Evolutionary conservation across 2,329 filamentous ascomycete genomes (phyloP), one percentile per base, ranked within the genome.

Genomic region (Periconia sp.): DNA sequence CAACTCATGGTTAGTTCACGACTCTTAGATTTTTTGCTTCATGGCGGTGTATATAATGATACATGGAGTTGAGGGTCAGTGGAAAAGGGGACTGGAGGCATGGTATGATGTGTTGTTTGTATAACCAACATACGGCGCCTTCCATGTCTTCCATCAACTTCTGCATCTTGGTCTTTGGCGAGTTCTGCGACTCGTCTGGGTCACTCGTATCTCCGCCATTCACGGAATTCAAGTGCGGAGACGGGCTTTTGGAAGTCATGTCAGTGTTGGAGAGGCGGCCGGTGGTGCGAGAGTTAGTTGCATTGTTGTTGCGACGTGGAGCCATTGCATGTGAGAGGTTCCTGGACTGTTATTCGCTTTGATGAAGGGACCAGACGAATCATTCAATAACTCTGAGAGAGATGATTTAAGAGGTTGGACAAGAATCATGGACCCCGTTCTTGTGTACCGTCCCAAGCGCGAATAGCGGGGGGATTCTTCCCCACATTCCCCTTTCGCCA

Each of bases 71-170:
- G 18, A 47, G 45, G 33, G 33, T 6, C 33, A 37, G 33, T 18
- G 37, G 33, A 37, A 37, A 14, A 14, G 31, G 15, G 33, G 15
- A 37, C n/a, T n/a, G n/a, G n/a, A 37, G 33, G 33, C 15, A 37
- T 37, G 33, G 6, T n/a, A n/a, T n/a, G n/a, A n/a, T n/a, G n/a
- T 37, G 33, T 37, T 37, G 33, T 3, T 37, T 5, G 33, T 37
- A 6, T 37, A n/a, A 2, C 27, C 13, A 30, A 63, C 67, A 52
- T 62, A 70, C 66, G 43, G 57, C 56, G 27, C 49, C 58, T 23
- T 66, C 53, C 54, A 66, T 64, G 27, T 61, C 54, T 7, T 49
- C 52, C 49, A 67, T 58, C 42, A 71, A 41, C 27, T 59, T 48
- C 40, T 58, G 48, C 23, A 68, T 45, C 14, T 44, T 47, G 27